Base-by-base conservation (phyloP, 1,284 basidiomycete species). In the Agroathelia rolfsii region DNA sequence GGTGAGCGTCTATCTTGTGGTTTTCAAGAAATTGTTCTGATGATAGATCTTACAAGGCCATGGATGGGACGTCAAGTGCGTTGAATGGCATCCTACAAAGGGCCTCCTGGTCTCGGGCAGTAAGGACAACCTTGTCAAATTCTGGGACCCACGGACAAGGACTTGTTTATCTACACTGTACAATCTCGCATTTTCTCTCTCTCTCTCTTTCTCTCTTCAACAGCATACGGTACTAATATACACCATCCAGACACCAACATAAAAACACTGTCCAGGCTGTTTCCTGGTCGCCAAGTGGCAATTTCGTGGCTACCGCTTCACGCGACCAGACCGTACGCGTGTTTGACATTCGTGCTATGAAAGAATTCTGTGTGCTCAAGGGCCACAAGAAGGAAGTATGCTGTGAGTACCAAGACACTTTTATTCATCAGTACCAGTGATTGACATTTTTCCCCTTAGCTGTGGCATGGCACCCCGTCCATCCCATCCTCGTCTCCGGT, bases 301-400 rank as follows among this genome's bases (percentile, higher is more conserved):
- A 96, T 50, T 65, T 92, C 21, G 77, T 98, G 5, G 94, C 93
- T 3, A 94, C 90, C 24, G 94, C 88, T 0, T 92, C 88, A 5
- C 72, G 94, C 24, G 94, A 98, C 53, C 89, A 93, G 53, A 84
- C 86, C 11, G 80, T 96, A 30, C 83, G 93, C 20, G 78, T 98
- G n/a, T 98, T 96, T 51, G 95, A 98, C 52, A 94, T 98, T 37
- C 79, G 95, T 7, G 88, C 88, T 16, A 95, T 98, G 87, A 90
- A 92, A 53, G 94, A 98, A 53, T 77, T 89, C 47, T 74, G 82
- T 20, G 66, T 89, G 14, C 72, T 97, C 42, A 87, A 88, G 49
- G 94, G 94, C 0, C 94, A 96, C 64, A 87, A 87, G 49, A 95
- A 96, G 52, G 94, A 97, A 69, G 89, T 96, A 26, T 96, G 93